These are phyloP conservation scores for Chrysopogon serrulatus DNA, from an alignment of 176 grass and related monocot genomes.

Conservation along the genomic window DNA sequence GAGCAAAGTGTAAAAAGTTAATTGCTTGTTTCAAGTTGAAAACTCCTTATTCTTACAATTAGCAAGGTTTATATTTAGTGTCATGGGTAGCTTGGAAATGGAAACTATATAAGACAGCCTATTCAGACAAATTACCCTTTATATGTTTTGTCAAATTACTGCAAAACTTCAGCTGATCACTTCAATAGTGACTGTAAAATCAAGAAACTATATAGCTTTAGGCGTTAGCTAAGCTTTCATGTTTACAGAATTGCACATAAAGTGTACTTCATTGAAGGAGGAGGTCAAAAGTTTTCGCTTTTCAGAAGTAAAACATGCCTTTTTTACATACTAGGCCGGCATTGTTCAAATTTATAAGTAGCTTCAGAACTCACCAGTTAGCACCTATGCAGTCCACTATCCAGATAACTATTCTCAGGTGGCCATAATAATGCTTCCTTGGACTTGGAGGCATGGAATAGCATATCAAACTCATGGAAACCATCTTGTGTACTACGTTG, in stretches of 20 bases:
- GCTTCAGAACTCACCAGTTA: background rate
- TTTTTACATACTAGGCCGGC: background rate
- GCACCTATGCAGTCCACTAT: background rate
- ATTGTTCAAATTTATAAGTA: background rate
- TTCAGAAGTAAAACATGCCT: constrained; percentile 22
- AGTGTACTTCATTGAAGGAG: background rate
- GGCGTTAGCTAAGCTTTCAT: background rate
- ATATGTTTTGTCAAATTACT: background rate
- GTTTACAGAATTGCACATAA: constrained; percentile 22
- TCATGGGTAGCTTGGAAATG: background rate
- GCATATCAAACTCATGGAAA: background rate
- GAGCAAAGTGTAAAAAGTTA: constrained; percentile 7
- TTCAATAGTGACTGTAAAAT: background rate
- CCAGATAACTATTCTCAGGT: background rate
- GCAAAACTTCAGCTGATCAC: background rate
- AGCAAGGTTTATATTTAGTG: constrained; percentile 8
- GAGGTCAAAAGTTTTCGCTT: background rate
- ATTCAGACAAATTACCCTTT: background rate
- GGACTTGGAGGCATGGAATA: background rate
- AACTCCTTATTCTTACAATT: constrained; percentile 5
- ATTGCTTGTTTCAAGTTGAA: background rate
- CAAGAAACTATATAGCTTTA: background rate
- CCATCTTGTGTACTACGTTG: constrained; percentile 9
- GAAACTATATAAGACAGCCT: background rate
- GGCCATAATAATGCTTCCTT: background rate